Conservation (phyloP, 129 eudicot species). For the Sambucus nigra region DNA sequence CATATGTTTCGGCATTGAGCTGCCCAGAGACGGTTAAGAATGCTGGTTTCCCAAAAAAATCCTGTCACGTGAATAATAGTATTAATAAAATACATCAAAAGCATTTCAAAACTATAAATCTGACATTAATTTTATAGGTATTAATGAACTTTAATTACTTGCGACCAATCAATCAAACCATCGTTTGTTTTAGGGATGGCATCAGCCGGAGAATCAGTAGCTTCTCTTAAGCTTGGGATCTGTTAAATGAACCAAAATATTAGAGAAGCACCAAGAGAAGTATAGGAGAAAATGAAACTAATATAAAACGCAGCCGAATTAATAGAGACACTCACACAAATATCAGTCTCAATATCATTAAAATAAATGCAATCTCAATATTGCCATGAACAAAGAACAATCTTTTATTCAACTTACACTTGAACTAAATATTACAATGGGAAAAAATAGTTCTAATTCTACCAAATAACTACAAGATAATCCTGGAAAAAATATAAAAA, state of each 20-base stretch:
- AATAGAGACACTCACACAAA: no score
- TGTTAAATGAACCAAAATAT: conserved; percentile 21
- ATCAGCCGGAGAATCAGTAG: conserved; percentile 47
- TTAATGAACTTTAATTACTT: conserved; percentile 48
- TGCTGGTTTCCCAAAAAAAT: conserved; percentile 94
- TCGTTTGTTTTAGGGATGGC: conserved; percentile 60
- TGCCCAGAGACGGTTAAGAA: conserved; percentile 98
- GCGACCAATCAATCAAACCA: conserved; percentile 94
- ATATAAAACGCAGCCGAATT: no score
- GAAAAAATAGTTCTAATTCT: no score
- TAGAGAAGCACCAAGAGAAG: neutral
- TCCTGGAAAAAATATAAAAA: no score
- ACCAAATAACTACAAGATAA: no score
- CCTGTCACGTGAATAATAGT: conserved; percentile 39
- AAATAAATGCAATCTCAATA: no score
- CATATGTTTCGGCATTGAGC: conserved; percentile 96
- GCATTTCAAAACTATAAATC: neutral
- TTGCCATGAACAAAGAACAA: no score
- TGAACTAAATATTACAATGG: no score
- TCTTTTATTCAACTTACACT: no score
- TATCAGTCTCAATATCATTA: no score
- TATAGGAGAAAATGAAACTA: neutral
- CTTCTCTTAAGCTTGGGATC: conserved; percentile 77
- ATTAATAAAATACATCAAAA: neutral
- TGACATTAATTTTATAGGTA: no score